Evolutionary conservation across 164 flowering plant genomes (phyloP).

Genomic region (Stephania japonica): DNA sequence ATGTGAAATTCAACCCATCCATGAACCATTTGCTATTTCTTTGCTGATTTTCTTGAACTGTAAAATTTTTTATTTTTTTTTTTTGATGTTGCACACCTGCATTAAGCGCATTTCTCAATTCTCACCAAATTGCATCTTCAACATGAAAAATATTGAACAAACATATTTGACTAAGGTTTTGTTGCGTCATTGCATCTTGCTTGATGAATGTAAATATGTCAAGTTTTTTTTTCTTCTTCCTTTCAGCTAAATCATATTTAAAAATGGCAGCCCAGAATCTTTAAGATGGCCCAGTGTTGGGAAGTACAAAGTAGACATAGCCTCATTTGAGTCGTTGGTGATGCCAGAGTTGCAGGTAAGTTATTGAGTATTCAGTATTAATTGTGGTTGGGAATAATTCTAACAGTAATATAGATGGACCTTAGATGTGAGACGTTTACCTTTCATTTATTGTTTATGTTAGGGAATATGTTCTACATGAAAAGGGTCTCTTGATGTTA

Average conservation of each 20-base stretch:
- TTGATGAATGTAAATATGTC: background rate
- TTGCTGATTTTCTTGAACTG: background rate
- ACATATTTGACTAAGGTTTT: background rate
- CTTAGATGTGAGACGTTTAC: background rate
- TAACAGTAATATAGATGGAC: background rate
- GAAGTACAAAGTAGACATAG: constrained; percentile 66
- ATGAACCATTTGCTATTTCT: background rate
- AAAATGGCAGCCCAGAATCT: constrained; percentile 54
- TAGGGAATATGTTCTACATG: background rate
- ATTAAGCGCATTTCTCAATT: background rate
- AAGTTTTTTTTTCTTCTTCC: background rate
- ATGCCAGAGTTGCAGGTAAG: constrained; percentile 83
- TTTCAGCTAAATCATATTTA: constrained; percentile 15
- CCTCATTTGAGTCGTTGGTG: constrained; percentile 78
- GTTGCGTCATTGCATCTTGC: background rate
- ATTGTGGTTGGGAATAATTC: background rate
- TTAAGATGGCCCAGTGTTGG: constrained; percentile 80
- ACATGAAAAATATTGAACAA: background rate
- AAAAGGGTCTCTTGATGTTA: background rate
- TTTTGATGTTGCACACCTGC: background rate
- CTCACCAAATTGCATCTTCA: background rate
- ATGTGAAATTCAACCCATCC: background rate
- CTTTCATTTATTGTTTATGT: background rate
- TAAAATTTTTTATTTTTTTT: no score
- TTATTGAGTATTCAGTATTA: background rate